phyloP scores from a whole-genome alignment of 306 rosid species.

The Quercus parvula region DNA sequence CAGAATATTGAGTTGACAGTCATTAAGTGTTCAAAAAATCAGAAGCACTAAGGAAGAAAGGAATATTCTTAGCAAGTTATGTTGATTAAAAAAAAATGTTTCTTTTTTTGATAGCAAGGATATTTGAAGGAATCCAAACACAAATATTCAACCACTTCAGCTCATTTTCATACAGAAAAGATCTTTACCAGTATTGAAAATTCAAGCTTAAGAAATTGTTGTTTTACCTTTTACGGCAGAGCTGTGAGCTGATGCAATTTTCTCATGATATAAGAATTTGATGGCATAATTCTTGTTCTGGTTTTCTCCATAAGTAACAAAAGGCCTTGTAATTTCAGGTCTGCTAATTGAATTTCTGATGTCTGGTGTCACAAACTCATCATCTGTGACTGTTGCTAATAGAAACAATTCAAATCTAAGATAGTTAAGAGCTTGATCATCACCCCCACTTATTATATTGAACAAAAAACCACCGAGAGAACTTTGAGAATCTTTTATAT shows the following conservation, averaged over 20 bases:
- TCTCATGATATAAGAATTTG: constrained; percentile 44
- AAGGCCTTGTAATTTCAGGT: constrained; percentile 29
- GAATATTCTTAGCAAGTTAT: neutral
- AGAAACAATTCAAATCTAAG: constrained; percentile 49
- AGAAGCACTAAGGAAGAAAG: neutral
- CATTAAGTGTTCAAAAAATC: neutral
- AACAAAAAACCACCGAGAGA: constrained; percentile 36
- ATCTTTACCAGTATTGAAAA: neutral
- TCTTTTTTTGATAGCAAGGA: neutral
- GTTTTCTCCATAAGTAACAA: constrained; percentile 25
- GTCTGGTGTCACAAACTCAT: constrained; percentile 30
- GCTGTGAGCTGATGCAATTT: constrained; percentile 78
- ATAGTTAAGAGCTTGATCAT: constrained; percentile 84
- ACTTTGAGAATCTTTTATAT: constrained; percentile 37
- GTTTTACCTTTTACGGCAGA: constrained; percentile 80
- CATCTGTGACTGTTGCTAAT: constrained; percentile 25
- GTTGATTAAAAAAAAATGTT: neutral
- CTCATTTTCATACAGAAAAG: neutral
- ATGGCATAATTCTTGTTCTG: constrained; percentile 33
- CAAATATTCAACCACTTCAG: neutral
- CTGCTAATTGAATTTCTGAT: constrained; percentile 12
- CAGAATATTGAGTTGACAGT: neutral
- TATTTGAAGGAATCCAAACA: neutral
- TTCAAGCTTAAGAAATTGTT: neutral
- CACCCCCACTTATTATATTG: constrained; percentile 83